Evolutionary conservation across 345 rosid genomes (phyloP).

Genomic region (Clausena lansium): DNA sequence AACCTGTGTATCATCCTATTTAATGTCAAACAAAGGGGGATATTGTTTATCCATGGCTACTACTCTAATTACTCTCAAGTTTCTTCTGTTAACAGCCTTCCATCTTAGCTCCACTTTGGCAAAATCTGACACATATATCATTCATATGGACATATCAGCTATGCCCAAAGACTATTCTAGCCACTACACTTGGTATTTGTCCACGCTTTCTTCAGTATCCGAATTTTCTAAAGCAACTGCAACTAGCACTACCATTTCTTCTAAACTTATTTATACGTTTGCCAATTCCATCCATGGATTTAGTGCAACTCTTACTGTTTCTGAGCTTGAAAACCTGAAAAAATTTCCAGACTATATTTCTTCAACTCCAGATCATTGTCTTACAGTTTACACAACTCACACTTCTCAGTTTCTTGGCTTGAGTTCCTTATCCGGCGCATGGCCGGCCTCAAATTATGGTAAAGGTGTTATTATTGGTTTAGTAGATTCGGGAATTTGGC

Average conservation of each 20-base stretch:
- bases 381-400: constrained; percentile 39
- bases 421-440: constrained; percentile 22
- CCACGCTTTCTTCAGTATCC: constrained; percentile 25
- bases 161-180: constrained; percentile 29
- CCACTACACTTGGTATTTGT: constrained; percentile 35
- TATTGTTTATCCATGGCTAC: constrained; percentile 25
- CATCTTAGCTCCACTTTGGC: constrained; percentile 8
- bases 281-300: constrained; percentile 23
- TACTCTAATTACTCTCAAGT: background rate
- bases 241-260: background rate
- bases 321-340: constrained; percentile 30
- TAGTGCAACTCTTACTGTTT: constrained; percentile 19
- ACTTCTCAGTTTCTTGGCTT: constrained; percentile 40
- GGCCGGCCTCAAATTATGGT: constrained; percentile 34
- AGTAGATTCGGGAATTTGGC: constrained; percentile 54
- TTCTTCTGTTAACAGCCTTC: constrained; percentile 19
- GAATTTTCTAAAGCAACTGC: background rate
- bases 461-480: constrained; percentile 38
- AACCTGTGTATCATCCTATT: background rate
- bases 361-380: constrained; percentile 24
- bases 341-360: constrained; percentile 27
- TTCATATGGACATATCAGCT: constrained; percentile 35
- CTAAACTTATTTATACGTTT: constrained; percentile 25
- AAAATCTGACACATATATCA: constrained; percentile 24
- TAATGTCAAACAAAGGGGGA: background rate